Percentiles rank a stretch among this genome's conserved stretches.
Evolutionary conservation across 768 basidiomycete genomes (phyloP).

Genomic region (Rhizopogon rudus): DNA sequence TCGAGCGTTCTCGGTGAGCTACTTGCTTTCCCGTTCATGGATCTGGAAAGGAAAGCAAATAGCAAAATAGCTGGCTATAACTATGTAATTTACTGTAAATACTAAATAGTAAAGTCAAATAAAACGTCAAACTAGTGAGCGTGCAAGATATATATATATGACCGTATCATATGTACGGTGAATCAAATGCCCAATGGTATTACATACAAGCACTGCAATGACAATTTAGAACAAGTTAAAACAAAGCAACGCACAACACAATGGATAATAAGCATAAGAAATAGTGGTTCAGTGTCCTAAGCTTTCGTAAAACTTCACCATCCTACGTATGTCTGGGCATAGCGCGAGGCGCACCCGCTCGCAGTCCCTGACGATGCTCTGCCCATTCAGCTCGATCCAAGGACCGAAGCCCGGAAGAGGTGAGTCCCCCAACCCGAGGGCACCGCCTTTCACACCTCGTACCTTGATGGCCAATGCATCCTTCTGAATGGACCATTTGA

Average conservation of each 20-base stretch:
- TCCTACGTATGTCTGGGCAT: slow-evolving; percentile 59
- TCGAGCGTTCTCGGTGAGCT: no score
- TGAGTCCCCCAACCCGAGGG: slow-evolving; percentile 15
- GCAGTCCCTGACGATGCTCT: slow-evolving; percentile 47
- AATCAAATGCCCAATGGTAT: background rate
- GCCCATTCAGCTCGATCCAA: slow-evolving; percentile 57
- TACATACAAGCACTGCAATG: background rate
- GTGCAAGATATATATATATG: background rate
- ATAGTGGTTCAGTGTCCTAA: slow-evolving; percentile 17
- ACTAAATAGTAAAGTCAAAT: no score
- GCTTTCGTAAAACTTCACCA: slow-evolving; percentile 55
- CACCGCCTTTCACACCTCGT: slow-evolving; percentile 34
- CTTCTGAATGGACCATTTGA: slow-evolving; percentile 68
- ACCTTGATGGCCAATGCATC: slow-evolving; percentile 58
- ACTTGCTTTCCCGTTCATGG: no score
- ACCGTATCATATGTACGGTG: slow-evolving; percentile 9
- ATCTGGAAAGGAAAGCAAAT: no score
- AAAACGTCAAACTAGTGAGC: no score
- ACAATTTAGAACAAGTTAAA: background rate
- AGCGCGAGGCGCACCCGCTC: slow-evolving; percentile 66
- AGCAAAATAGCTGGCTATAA: no score
- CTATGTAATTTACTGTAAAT: no score
- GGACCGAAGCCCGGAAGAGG: slow-evolving; percentile 30
- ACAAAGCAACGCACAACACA: background rate
- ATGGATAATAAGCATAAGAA: background rate